Conservation (phyloP, 2,329 filamentous ascomycete species). For the Aureobasidium melanogenum region DNA sequence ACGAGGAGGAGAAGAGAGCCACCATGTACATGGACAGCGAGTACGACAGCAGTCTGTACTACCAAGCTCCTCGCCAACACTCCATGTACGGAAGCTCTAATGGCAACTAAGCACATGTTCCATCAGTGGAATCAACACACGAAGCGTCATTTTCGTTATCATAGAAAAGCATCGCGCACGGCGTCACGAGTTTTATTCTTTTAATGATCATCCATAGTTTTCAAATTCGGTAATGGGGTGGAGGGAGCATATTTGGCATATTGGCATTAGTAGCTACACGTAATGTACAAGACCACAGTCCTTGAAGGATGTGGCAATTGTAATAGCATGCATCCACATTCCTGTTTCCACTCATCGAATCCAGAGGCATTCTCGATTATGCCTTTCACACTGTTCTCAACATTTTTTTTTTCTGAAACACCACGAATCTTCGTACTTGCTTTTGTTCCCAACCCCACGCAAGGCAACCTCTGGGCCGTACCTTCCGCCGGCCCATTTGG, state of each 20-base stretch:
- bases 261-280: neutral
- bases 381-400: neutral
- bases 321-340: neutral
- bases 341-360: too few species aligned
- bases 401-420: neutral
- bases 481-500: neutral
- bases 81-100: conserved; percentile 12
- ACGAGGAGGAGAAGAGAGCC: conserved; percentile 67
- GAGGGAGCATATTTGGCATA: neutral
- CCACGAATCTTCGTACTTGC: too few species aligned
- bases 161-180: neutral
- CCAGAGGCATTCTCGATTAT: neutral
- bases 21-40: conserved; percentile 65
- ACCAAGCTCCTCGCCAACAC: conserved; percentile 20
- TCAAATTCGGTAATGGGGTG: neutral
- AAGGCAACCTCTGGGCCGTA: too few species aligned
- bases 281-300: neutral
- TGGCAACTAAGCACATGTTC: neutral
- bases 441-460: neutral
- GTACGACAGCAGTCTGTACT: conserved; percentile 43
- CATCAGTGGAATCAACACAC: neutral
- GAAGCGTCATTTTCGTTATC: neutral
- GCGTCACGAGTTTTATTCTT: conserved; percentile 3
- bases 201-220: neutral
- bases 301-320: neutral